Percentiles rank a stretch among this genome's conserved stretches.
Conservation (phyloP, 495 filamentous ascomycete species). For the Viridothelium virens region DNA sequence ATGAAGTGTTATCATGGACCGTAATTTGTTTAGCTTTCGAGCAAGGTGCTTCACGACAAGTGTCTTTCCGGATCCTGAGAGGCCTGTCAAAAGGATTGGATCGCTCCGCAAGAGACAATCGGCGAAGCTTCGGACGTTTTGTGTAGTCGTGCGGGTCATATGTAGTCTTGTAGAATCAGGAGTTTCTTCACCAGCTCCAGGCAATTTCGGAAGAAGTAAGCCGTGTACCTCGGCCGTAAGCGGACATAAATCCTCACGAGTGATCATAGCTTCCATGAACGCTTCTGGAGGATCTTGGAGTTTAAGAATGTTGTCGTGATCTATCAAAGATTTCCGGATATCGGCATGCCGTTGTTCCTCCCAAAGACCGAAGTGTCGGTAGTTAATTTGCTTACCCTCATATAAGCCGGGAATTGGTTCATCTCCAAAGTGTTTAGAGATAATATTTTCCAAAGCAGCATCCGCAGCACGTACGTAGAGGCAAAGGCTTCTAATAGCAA, state of each 20-base stretch:
- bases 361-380: conserved; percentile 73
- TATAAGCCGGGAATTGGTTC: conserved; percentile 58
- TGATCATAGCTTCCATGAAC: conserved; percentile 14
- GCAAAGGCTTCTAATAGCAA: conserved; percentile 73
- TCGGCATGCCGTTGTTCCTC: conserved; percentile 49
- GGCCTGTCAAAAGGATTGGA: conserved; percentile 72
- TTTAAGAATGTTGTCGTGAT: not conserved
- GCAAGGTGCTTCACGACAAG: conserved; percentile 77
- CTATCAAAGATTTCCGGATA: not conserved
- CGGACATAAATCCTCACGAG: conserved; percentile 40
- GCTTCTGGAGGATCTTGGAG: not conserved
- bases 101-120: conserved; percentile 52
- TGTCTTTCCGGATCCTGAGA: conserved; percentile 86
- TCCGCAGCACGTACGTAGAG: conserved; percentile 76
- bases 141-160: conserved; percentile 58
- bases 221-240: conserved; percentile 50
- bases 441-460: conserved; percentile 59
- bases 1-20: conserved; percentile 80
- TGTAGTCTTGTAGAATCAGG: conserved; percentile 43
- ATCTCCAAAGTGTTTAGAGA: conserved; percentile 53
- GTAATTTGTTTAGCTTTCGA: conserved; percentile 59
- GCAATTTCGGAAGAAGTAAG: conserved; percentile 56
- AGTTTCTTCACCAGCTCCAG: conserved; percentile 35
- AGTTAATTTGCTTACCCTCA: conserved; percentile 75
- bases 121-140: conserved; percentile 63